phyloP scores from a whole-genome alignment of 1,284 basidiomycete genomes.

The Coniophora puteana region DNA sequence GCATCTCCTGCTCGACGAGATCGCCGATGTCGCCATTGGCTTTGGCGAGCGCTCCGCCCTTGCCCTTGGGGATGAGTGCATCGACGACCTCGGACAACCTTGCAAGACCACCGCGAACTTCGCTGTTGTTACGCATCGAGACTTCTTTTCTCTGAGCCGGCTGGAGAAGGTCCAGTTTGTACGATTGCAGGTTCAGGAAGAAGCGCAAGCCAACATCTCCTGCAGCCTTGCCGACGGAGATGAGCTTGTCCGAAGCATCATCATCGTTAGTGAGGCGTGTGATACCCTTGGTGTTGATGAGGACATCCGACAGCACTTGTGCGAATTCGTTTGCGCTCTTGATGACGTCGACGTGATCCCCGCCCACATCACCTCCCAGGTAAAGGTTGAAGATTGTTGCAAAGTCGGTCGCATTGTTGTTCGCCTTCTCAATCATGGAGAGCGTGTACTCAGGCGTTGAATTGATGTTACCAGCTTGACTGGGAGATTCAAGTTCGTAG shows the following conservation, averaged over 20 bases:
- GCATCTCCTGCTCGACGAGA: slow-evolving; percentile 96
- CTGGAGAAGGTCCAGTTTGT: slow-evolving; percentile 81
- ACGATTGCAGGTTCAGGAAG: slow-evolving; percentile 96
- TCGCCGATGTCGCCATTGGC: slow-evolving; percentile 95
- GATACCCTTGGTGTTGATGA: slow-evolving; percentile 93
- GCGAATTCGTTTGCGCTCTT: slow-evolving; percentile 96
- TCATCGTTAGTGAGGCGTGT: slow-evolving; percentile 90
- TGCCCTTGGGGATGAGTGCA: slow-evolving; percentile 82
- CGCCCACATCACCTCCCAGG: slow-evolving; percentile 84
- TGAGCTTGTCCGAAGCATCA: slow-evolving; percentile 88
- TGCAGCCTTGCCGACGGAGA: slow-evolving; percentile 80
- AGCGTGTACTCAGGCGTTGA: slow-evolving; percentile 98
- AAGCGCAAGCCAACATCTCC: slow-evolving; percentile 89
- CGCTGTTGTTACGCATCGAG: slow-evolving; percentile 87
- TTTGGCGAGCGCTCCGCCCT: slow-evolving; percentile 66
- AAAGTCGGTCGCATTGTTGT: slow-evolving; percentile 94
- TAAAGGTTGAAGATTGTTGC: slow-evolving; percentile 93
- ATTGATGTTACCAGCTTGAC: slow-evolving; percentile 90
- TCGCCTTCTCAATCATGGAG: slow-evolving; percentile 97
- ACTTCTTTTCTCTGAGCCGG: slow-evolving; percentile 80
- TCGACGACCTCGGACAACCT: slow-evolving; percentile 90
- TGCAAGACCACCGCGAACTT: slow-evolving; percentile 76
- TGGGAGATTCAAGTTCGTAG: slow-evolving; percentile 96
- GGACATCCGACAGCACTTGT: slow-evolving; percentile 88
- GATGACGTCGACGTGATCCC: slow-evolving; percentile 97